Evolutionary conservation across 805 yeast species (phyloP), one percentile per base, ranked within the genome.

Genomic region (Zygotorulaspora florentina): DNA sequence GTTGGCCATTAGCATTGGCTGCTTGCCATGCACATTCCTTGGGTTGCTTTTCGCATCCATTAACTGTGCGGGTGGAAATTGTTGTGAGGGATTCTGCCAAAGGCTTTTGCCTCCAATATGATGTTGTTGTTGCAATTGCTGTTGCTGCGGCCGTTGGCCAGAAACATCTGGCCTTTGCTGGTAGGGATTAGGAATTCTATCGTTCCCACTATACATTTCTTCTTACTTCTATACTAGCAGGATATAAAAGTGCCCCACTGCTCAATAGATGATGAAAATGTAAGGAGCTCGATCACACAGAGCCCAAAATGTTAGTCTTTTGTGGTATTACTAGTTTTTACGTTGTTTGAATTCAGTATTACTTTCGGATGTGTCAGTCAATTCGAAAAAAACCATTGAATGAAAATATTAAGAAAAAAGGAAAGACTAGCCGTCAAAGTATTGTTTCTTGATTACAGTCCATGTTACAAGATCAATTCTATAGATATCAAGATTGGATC

Each of bases 1-100:
- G 27, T 74, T 72, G 0, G 83, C 83, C 75, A 77, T 77, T 41
- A 77, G 53, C 51, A 73, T 70, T 48, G 83, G 79, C 38, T 59
- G 62, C 35, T 62, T 62, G 2, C 62, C 62, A 38, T 60, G 66
- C 1, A 55, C 52, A 10, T 50, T 49, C 23, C 51, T 35, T 25
- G 53, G 35, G 10, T 42, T 39, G 12, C 26, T 44, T 18, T 52
- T 47, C 37, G 30, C 29, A 20, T 47, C 48, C 16, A 40, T 39
- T 13, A 35, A 23, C 12, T 43, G 42, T 23, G 48, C 44, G 42
- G 48, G 46, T 25, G 39, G 20, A 46, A 44, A 39, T 34, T 45
- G 48, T 27, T 51, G 37, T 30, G 49, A 17, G 20, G 52, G 55
- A 11, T 39, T 48, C 39, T 45, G 57, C 59, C 58, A 53, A 11